A percentile compares a stretch with the other conserved stretches of the same genome.
These are phyloP conservation scores for Cucumis sativus DNA, from an alignment of 306 rosid species.

Conservation along the genomic window DNA sequence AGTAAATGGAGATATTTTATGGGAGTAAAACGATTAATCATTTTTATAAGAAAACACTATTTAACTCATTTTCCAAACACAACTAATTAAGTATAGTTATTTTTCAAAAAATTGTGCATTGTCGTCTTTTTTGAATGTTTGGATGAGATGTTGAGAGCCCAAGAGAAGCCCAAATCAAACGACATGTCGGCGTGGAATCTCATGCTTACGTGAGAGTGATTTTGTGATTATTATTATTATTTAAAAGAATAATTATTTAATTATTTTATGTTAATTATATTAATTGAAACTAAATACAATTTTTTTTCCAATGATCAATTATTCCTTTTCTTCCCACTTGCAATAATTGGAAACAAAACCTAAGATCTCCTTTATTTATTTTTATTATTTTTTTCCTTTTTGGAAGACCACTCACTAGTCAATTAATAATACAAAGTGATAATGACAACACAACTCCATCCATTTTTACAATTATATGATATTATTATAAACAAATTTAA, in stretches of 20 bases:
- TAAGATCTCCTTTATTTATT: neutral
- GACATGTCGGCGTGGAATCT: constrained; percentile 3
- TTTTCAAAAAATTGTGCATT: neutral
- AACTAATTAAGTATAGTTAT: too few relatives aligned
- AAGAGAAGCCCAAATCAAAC: neutral
- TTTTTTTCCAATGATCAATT: neutral
- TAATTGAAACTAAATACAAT: neutral
- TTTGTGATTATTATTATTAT: neutral
- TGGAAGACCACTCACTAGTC: too few relatives aligned
- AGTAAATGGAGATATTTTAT: too few relatives aligned
- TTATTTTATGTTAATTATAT: neutral
- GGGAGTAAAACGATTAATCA: too few relatives aligned
- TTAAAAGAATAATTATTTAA: too few relatives aligned
- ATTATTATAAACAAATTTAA: too few relatives aligned
- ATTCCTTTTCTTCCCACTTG: neutral
- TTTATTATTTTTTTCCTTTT: neutral
- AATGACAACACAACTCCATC: too few relatives aligned
- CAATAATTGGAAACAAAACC: neutral
- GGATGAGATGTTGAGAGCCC: neutral
- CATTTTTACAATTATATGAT: too few relatives aligned
- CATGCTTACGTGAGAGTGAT: constrained; percentile 41
- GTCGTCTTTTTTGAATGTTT: neutral
- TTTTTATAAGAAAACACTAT: too few relatives aligned
- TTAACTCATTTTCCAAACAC: too few relatives aligned
- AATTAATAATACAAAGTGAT: too few relatives aligned